phyloP scores from a whole-genome alignment of 2,329 filamentous ascomycete genomes.

The Ophiostoma ulmi region DNA sequence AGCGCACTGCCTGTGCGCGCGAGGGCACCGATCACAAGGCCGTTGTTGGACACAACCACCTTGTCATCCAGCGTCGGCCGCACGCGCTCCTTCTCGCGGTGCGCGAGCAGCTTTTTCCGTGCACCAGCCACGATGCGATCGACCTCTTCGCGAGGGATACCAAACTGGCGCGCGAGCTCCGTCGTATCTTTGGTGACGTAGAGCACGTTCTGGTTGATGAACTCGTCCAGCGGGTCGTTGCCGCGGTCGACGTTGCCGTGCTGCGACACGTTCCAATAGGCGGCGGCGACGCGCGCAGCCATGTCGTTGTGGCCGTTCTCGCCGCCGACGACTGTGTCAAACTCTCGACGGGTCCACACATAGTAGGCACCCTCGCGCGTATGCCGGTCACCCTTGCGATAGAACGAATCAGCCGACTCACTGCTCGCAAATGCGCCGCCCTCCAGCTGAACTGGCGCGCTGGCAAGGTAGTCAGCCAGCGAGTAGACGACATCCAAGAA shows the following conservation, averaged over 20 bases:
- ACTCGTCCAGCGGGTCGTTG: constrained; percentile 87
- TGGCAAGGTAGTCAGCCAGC: constrained; percentile 79
- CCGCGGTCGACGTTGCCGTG: constrained; percentile 80
- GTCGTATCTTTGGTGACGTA: constrained; percentile 62
- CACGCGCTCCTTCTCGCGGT: constrained; percentile 68
- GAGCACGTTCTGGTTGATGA: constrained; percentile 88
- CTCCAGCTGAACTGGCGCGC: constrained; percentile 58
- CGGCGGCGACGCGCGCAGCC: constrained; percentile 68
- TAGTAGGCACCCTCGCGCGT: constrained; percentile 92
- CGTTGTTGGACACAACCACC: constrained; percentile 82
- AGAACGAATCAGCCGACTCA: constrained; percentile 83
- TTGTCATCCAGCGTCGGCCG: constrained; percentile 81
- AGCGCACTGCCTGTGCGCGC: constrained; percentile 67
- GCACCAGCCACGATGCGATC: constrained; percentile 61
- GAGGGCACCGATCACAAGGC: constrained; percentile 78
- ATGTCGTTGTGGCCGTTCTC: constrained; percentile 43
- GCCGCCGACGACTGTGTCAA: constrained; percentile 63
- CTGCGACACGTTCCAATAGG: constrained; percentile 76
- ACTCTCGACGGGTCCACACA: constrained; percentile 85
- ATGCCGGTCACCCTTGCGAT: constrained; percentile 67
- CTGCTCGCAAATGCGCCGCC: constrained; percentile 78
- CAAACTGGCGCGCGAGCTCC: constrained; percentile 70
- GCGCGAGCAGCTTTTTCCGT: constrained; percentile 61
- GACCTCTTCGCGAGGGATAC: constrained; percentile 64
- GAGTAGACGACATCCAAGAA: constrained; percentile 75